Percentiles rank a stretch among this genome's conserved stretches.
phyloP scores from a whole-genome alignment of 1,139 yeast species.

The Saccharomyces pastorianus region DNA sequence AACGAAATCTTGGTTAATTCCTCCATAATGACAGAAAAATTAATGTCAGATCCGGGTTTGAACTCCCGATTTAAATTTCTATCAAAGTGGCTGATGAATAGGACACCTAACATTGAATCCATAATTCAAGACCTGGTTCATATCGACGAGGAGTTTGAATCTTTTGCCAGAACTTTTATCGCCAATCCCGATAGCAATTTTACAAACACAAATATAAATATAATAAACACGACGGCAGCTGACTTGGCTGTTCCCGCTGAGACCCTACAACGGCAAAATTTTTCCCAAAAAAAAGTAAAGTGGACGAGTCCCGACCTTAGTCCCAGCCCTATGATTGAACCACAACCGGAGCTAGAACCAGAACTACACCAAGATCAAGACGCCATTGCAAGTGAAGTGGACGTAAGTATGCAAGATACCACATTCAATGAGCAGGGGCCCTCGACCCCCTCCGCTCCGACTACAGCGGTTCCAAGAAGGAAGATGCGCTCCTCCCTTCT shows the following conservation, averaged over 20 bases:
- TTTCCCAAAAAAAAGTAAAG: background rate
- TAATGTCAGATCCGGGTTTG: slow-evolving; percentile 21
- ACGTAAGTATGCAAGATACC: slow-evolving; percentile 21
- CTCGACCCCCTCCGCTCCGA: background rate
- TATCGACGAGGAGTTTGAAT: slow-evolving; percentile 27
- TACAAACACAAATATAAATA: background rate
- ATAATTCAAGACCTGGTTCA: slow-evolving; percentile 17
- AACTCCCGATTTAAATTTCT: slow-evolving; percentile 18
- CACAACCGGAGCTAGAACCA: background rate
- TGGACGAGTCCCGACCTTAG: background rate
- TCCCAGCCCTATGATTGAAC: background rate
- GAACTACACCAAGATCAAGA: background rate
- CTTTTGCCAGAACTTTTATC: slow-evolving; percentile 18
- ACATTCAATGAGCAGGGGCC: slow-evolving; percentile 5
- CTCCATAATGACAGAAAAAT: slow-evolving; percentile 40
- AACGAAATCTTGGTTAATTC: slow-evolving; percentile 49
- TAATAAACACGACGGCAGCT: background rate
- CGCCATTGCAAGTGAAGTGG: slow-evolving; percentile 15
- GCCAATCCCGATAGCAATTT: slow-evolving; percentile 2
- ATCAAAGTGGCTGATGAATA: slow-evolving; percentile 14
- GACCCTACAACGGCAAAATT: background rate
- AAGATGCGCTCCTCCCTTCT: background rate
- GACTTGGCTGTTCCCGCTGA: background rate
- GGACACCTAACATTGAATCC: slow-evolving; percentile 11
- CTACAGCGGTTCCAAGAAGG: background rate